Evolutionary conservation across 192 early-diverging fungal species (phyloP).

Genomic region (Linnemannia exigua): DNA sequence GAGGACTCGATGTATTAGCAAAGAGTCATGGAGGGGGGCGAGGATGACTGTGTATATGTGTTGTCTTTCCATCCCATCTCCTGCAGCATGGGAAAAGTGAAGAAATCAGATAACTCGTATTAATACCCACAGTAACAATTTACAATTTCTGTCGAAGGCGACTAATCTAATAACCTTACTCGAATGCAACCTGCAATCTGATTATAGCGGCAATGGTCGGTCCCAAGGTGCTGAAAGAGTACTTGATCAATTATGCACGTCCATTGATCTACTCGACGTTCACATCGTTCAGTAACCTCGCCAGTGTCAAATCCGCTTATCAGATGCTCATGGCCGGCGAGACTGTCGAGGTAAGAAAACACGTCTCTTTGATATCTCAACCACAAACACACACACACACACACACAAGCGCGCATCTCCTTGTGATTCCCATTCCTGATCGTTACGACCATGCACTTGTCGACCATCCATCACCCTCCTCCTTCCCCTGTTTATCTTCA

Average conservation of each 20-base stretch:
- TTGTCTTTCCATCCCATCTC: not conserved
- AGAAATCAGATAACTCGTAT: no score
- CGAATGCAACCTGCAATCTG: not conserved
- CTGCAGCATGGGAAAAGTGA: not conserved
- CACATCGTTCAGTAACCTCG: conserved; percentile 73
- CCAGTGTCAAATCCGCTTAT: conserved; percentile 79
- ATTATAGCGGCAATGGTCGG: conserved; percentile 79
- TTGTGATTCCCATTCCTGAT: not conserved
- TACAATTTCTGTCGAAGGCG: no score
- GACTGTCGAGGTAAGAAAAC: conserved; percentile 61
- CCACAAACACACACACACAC: not conserved
- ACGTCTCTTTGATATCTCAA: not conserved
- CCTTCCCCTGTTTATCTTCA: conserved; percentile 23
- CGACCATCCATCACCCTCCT: not conserved
- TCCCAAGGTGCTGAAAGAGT: conserved; percentile 69
- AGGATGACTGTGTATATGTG: not conserved
- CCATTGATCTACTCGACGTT: conserved; percentile 89
- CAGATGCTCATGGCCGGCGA: conserved; percentile 66
- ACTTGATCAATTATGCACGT: conserved; percentile 86
- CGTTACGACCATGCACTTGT: conserved; percentile 2
- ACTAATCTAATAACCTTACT: not conserved
- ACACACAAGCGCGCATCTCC: no score
- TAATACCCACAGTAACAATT: no score
- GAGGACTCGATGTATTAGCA: not conserved
- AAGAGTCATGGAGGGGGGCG: not conserved